Percentiles rank a stretch among this genome's conserved stretches.
phyloP scores from a whole-genome alignment of 441 rosid genomes.

The Adansonia grandidieri region DNA sequence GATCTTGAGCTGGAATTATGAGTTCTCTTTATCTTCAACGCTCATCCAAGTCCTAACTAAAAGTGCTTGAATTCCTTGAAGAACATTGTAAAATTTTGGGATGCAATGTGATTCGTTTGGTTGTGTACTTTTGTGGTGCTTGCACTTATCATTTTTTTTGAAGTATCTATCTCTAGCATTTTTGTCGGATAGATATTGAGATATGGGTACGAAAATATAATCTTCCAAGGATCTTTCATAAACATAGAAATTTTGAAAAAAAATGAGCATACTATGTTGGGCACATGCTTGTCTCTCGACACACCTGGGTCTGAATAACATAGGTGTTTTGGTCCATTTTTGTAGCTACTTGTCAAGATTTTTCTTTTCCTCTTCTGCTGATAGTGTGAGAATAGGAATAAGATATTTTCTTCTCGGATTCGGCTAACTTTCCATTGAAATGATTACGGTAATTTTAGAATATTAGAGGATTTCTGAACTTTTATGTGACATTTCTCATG shows the following conservation, averaged over 20 bases:
- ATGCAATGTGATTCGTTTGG: not conserved
- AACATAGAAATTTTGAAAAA: too few relatives aligned
- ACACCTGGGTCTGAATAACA: too few relatives aligned
- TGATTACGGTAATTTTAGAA: not conserved
- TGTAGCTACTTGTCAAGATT: not conserved
- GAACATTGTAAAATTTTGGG: constrained; percentile 2
- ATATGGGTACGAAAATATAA: too few relatives aligned
- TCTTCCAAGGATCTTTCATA: too few relatives aligned
- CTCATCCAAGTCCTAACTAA: not conserved
- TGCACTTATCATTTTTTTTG: too few relatives aligned
- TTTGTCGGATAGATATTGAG: too few relatives aligned
- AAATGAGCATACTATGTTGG: too few relatives aligned
- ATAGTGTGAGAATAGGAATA: too few relatives aligned
- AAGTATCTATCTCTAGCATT: too few relatives aligned
- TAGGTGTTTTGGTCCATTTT: not conserved
- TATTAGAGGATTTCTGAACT: not conserved
- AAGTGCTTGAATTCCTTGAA: not conserved
- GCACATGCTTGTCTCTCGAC: too few relatives aligned
- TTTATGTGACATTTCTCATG: not conserved
- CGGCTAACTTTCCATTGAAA: not conserved
- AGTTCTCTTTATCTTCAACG: not conserved
- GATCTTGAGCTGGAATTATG: not conserved
- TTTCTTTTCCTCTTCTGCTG: too few relatives aligned
- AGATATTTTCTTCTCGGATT: too few relatives aligned
- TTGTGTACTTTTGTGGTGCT: not conserved